These are phyloP conservation scores for Axilococcus clingmanii DNA, from an alignment of 139 green algal genomes.

Conservation along the genomic window DNA sequence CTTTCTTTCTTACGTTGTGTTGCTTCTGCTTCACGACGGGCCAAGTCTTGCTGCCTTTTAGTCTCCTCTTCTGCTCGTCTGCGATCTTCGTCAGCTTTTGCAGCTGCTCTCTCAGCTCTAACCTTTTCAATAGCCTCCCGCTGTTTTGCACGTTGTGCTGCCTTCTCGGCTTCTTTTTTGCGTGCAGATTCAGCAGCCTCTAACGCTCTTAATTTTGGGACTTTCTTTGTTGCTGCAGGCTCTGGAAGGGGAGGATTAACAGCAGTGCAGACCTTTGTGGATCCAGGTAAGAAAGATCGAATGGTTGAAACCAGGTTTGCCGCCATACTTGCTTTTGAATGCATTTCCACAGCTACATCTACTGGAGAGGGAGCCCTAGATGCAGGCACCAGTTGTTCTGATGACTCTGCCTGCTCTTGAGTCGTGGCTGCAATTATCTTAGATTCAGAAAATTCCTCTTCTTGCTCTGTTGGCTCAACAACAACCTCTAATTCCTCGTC, in stretches of 20 bases:
- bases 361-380: too few relatives aligned
- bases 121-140: conserved; percentile 31
- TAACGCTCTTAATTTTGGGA: conserved; percentile 54
- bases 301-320: conserved; percentile 55
- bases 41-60: conserved; percentile 34
- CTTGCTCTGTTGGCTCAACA: background rate
- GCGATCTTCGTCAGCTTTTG: conserved; percentile 32
- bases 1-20: conserved; percentile 9
- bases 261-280: background rate
- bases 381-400: background rate
- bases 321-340: conserved; percentile 5
- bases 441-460: background rate
- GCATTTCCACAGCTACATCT: background rate
- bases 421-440: background rate
- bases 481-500: background rate
- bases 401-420: background rate
- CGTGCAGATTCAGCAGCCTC: conserved; percentile 49
- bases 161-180: conserved; percentile 34
- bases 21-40: conserved; percentile 15
- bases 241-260: conserved; percentile 22
- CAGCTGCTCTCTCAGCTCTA: conserved; percentile 28
- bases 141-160: conserved; percentile 28
- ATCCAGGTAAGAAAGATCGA: conserved; percentile 54
- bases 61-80: conserved; percentile 15
- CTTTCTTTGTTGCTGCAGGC: conserved; percentile 43